Conservation (phyloP, 768 basidiomycete genomes). For the Leccinum imitatum region DNA sequence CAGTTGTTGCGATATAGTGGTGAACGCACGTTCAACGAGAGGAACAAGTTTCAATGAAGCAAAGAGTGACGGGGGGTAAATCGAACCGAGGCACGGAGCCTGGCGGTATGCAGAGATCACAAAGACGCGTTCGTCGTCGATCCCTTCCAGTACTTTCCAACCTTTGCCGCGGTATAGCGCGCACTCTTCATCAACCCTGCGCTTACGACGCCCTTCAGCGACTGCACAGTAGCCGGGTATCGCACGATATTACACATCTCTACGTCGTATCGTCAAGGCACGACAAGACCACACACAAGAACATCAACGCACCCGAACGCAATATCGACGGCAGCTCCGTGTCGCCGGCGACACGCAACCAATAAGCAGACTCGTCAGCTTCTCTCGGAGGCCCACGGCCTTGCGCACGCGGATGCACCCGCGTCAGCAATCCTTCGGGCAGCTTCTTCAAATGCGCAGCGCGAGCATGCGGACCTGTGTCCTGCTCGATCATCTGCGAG, state of each 20-base stretch:
- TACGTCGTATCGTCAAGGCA: conserved; percentile 28
- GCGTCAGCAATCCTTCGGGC: conserved; percentile 61
- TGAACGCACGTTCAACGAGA: background rate
- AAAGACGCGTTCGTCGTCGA: conserved; percentile 9
- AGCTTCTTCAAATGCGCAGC: conserved; percentile 77
- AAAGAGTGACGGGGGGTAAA: conserved; percentile 14
- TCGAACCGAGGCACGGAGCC: background rate
- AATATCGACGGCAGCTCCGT: conserved; percentile 53
- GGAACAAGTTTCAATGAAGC: conserved; percentile 4
- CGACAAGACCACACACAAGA: background rate
- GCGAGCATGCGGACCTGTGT: conserved; percentile 63
- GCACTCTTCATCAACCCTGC: conserved; percentile 79
- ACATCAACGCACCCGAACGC: conserved; percentile 44
- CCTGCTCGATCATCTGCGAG: conserved; percentile 65
- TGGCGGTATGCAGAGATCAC: conserved; percentile 1
- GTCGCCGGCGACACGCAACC: conserved; percentile 70
- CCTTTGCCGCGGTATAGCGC: conserved; percentile 72
- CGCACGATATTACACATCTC: conserved; percentile 80
- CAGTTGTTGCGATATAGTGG: conserved; percentile 12
- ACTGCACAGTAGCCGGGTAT: conserved; percentile 80
- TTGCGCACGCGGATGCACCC: conserved; percentile 44
- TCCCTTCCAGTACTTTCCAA: conserved; percentile 79
- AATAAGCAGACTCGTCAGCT: conserved; percentile 73
- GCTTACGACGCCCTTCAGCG: conserved; percentile 81
- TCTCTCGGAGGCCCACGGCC: conserved; percentile 41